A percentile compares a stretch with the other conserved stretches of the same genome.
phyloP scores from a whole-genome alignment of 768 basidiomycete genomes.

The Leccinum subgranulosum region DNA sequence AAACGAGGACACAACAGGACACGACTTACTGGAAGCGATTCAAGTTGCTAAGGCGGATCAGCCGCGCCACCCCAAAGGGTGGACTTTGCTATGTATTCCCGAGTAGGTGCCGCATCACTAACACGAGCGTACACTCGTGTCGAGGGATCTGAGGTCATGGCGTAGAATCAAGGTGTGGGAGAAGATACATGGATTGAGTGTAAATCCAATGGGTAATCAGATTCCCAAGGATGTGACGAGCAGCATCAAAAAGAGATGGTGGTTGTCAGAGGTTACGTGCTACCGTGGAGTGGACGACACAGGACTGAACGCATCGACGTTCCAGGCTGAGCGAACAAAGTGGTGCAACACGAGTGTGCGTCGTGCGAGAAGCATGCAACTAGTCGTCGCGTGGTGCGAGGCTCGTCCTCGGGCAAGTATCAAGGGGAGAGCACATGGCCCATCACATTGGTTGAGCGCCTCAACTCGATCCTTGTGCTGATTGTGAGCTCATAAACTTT shows the following conservation, averaged over 20 bases:
- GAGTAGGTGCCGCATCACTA: too few species aligned
- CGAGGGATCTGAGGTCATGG: background rate
- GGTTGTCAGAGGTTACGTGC: background rate
- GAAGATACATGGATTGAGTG: background rate
- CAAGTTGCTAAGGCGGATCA: background rate
- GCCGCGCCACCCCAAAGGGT: background rate
- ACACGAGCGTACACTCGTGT: background rate
- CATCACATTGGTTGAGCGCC: too few species aligned
- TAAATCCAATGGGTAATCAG: background rate
- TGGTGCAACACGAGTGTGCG: background rate
- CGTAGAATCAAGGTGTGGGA: background rate
- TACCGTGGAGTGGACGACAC: background rate
- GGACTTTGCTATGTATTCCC: background rate
- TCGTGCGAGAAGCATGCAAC: background rate
- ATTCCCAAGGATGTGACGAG: background rate
- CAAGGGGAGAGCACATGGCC: too few species aligned
- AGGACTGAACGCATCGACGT: background rate
- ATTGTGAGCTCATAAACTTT: too few species aligned
- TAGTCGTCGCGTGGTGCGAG: background rate
- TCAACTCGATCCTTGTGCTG: background rate
- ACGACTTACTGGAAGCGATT: background rate
- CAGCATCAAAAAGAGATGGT: background rate
- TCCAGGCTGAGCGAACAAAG: background rate
- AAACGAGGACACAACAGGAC: background rate
- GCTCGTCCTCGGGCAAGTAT: background rate